Evolutionary conservation across 345 rosid genomes (phyloP).

Genomic region (Aegle marmelos): DNA sequence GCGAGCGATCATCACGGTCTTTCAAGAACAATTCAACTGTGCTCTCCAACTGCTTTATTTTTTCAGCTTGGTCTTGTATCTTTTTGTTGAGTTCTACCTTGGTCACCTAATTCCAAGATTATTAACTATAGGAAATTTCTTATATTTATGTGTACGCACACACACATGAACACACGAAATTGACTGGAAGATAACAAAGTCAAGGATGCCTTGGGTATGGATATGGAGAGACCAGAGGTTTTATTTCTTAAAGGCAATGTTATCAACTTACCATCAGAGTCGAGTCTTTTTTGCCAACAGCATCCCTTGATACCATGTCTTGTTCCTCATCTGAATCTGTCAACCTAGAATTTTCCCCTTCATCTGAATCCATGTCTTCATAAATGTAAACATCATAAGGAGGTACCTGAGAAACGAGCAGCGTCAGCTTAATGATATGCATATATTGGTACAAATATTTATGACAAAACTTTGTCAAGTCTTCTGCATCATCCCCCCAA

Average conservation of each 20-base stretch:
- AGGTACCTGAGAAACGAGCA: background rate
- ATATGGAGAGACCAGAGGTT: background rate
- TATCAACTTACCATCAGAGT: slow-evolving; percentile 7
- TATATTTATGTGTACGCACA: too few species aligned
- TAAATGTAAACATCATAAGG: background rate
- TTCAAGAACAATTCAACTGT: background rate
- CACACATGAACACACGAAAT: too few species aligned
- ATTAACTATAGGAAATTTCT: too few species aligned
- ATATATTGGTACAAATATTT: too few species aligned
- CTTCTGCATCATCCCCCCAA: background rate
- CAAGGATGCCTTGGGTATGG: background rate
- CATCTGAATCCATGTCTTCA: background rate
- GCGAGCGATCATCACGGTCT: slow-evolving; percentile 1
- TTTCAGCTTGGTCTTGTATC: slow-evolving; percentile 7
- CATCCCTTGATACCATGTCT: background rate
- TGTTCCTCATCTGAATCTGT: slow-evolving; percentile 3
- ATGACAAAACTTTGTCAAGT: background rate
- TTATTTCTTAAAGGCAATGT: background rate
- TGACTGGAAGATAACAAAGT: too few species aligned
- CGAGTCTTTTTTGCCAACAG: background rate
- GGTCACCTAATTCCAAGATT: background rate
- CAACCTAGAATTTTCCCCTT: background rate
- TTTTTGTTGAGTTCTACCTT: slow-evolving; percentile 9
- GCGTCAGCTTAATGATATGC: background rate
- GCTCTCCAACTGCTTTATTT: slow-evolving; percentile 5